Evolutionary conservation across 225 moss, liverwort and hornwort genomes (phyloP).

Genomic region (Rhytidiadelphus loreus): DNA sequence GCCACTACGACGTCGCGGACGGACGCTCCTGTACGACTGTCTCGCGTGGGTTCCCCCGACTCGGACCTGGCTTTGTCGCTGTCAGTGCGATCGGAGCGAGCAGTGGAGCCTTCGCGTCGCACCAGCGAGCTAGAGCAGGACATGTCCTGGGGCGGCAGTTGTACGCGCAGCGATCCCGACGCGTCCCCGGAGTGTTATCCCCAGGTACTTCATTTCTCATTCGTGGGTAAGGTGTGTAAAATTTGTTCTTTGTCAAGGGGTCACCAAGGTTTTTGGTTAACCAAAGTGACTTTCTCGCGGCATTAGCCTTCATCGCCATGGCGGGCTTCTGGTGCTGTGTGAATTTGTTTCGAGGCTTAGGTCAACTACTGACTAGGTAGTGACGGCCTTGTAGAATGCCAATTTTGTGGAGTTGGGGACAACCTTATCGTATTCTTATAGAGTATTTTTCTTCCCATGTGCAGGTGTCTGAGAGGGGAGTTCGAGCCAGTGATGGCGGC

Average conservation of each 20-base stretch:
- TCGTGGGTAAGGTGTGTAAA: not conserved
- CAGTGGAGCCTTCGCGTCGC: not conserved
- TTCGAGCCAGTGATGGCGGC: not conserved
- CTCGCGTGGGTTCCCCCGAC: conserved; percentile 23
- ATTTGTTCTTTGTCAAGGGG: not conserved
- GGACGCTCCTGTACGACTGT: conserved; percentile 12
- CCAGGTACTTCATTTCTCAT: not conserved
- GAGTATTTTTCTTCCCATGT: not conserved
- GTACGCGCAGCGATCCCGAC: conserved; percentile 20
- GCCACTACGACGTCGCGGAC: not conserved
- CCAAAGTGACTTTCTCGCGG: not conserved
- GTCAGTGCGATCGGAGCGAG: conserved; percentile 17
- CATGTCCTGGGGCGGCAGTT: conserved; percentile 28
- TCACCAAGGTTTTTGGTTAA: not conserved
- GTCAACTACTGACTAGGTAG: not conserved
- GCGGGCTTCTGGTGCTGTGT: not conserved
- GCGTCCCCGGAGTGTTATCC: conserved; percentile 6
- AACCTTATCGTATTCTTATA: not conserved
- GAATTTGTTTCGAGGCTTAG: not conserved
- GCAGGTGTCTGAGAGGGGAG: conserved; percentile 9
- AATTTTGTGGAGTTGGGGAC: not conserved
- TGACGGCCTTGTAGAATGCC: not conserved
- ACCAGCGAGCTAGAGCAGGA: conserved; percentile 9
- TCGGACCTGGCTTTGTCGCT: conserved; percentile 21
- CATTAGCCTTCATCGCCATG: not conserved